phyloP scores from a whole-genome alignment of 768 basidiomycete species.

The Mycena leptocephala region DNA sequence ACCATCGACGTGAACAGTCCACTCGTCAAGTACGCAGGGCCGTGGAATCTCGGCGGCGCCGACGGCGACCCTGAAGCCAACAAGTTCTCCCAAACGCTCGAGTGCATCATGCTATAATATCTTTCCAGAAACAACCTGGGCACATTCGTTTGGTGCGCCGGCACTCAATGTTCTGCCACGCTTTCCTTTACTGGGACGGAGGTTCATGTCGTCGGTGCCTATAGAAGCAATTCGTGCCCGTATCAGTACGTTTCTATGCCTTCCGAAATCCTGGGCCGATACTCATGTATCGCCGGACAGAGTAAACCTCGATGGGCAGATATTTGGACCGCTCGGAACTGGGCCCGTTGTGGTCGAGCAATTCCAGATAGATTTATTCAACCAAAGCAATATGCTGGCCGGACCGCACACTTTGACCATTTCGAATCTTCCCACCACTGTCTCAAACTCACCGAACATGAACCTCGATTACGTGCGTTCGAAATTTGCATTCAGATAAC shows the following conservation, averaged over 20 bases:
- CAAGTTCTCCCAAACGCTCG: not conserved
- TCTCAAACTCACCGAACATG: not conserved
- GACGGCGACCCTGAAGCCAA: not conserved
- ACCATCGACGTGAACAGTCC: conserved; percentile 17
- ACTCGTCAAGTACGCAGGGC: no score
- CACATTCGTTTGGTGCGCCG: conserved; percentile 1
- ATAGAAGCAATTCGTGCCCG: not conserved
- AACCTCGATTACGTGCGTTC: conserved; percentile 16
- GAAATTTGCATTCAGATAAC: rapidly evolving
- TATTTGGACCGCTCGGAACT: no score
- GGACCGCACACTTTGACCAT: not conserved
- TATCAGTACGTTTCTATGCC: not conserved
- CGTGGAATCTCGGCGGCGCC: not conserved
- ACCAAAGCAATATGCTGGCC: not conserved
- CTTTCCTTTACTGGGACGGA: no score
- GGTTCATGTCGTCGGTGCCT: conserved; percentile 16
- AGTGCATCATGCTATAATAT: not conserved
- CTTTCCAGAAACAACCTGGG: not conserved
- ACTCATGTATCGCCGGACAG: no score
- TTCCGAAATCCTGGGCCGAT: not conserved
- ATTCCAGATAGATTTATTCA: conserved; percentile 23
- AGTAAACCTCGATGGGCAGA: no score
- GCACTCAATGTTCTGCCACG: not conserved
- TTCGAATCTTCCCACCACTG: not conserved
- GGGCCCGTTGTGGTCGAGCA: no score